Percentiles rank a stretch among this genome's conserved stretches.
Evolutionary conservation across 2,329 filamentous ascomycete genomes (phyloP).

Genomic region (Dothistroma septosporum): DNA sequence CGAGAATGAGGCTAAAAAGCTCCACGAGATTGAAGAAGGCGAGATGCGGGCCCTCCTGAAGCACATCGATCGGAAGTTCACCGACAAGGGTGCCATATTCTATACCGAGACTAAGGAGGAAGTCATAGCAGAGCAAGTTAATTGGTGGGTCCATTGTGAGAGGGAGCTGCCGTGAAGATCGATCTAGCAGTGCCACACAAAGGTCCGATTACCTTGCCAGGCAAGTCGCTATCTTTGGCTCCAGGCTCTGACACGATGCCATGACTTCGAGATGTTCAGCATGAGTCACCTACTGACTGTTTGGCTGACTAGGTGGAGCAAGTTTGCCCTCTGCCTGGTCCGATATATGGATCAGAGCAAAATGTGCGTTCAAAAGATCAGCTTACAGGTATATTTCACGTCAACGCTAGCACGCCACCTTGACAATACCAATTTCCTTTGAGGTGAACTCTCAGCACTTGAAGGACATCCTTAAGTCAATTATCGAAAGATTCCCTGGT

Average conservation of each 20-base stretch:
- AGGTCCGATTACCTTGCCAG: background rate
- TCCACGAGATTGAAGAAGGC: conserved; percentile 28
- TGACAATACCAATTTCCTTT: background rate
- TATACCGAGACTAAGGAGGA: conserved; percentile 29
- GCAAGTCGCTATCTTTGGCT: background rate
- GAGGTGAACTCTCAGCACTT: conserved; percentile 31
- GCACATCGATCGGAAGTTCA: conserved; percentile 29
- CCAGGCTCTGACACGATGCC: background rate
- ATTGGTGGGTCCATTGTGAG: conserved; percentile 10
- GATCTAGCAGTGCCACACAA: background rate
- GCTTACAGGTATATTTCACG: conserved; percentile 15
- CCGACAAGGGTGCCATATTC: conserved; percentile 27
- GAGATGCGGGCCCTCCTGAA: conserved; percentile 27
- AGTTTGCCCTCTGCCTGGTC: conserved; percentile 24
- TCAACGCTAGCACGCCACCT: background rate
- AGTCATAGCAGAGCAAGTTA: conserved; percentile 29
- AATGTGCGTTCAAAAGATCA: conserved; percentile 21
- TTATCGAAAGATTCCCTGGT: conserved; percentile 26
- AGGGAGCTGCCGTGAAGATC: background rate
- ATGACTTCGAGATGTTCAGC: background rate
- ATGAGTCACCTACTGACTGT: conserved; percentile 1
- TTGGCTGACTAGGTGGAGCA: conserved; percentile 23
- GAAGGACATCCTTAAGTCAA: conserved; percentile 29
- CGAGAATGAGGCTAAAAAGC: conserved; percentile 21
- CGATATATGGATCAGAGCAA: conserved; percentile 17